Conservation (phyloP, 148 eudicot species). For the Selenicereus undatus region DNA sequence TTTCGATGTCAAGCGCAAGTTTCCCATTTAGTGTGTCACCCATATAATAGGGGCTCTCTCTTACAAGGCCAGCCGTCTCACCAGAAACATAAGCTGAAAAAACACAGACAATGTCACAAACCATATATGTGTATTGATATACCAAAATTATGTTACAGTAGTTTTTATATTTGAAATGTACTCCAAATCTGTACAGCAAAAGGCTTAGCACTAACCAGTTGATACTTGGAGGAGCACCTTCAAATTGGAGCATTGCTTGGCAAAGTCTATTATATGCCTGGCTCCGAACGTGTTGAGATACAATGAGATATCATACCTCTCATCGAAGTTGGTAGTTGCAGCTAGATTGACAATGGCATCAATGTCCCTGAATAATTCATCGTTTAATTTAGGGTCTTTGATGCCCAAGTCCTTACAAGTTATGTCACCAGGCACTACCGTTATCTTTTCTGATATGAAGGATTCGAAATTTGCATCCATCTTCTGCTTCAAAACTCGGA, state of each 20-base stretch:
- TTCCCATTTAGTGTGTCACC: constrained; percentile 43
- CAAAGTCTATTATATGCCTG: constrained; percentile 50
- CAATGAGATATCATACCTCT: constrained; percentile 64
- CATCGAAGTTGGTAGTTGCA: constrained; percentile 69
- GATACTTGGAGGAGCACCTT: constrained; percentile 58
- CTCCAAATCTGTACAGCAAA: neutral
- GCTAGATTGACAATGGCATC: constrained; percentile 62
- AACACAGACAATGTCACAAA: neutral
- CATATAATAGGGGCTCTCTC: constrained; percentile 36
- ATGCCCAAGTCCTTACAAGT: constrained; percentile 48
- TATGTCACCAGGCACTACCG: constrained; percentile 54
- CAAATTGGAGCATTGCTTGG: constrained; percentile 49
- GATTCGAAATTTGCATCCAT: constrained; percentile 38
- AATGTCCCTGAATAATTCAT: constrained; percentile 37
- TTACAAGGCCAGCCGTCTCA: constrained; percentile 37
- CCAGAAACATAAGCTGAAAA: constrained; percentile 51
- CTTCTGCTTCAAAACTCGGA: constrained; percentile 49
- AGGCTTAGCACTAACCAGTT: constrained; percentile 42
- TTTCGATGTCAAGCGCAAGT: constrained; percentile 37
- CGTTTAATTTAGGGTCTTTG: constrained; percentile 32
- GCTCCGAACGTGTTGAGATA: constrained; percentile 57
- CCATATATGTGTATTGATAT: too few relatives aligned
- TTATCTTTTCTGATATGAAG: constrained; percentile 48
- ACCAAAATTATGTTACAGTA: too few relatives aligned
- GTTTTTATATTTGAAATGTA: too few relatives aligned